Evolutionary conservation across 495 filamentous ascomycete genomes (phyloP).

Genomic region (Penicillium riverlandense): DNA sequence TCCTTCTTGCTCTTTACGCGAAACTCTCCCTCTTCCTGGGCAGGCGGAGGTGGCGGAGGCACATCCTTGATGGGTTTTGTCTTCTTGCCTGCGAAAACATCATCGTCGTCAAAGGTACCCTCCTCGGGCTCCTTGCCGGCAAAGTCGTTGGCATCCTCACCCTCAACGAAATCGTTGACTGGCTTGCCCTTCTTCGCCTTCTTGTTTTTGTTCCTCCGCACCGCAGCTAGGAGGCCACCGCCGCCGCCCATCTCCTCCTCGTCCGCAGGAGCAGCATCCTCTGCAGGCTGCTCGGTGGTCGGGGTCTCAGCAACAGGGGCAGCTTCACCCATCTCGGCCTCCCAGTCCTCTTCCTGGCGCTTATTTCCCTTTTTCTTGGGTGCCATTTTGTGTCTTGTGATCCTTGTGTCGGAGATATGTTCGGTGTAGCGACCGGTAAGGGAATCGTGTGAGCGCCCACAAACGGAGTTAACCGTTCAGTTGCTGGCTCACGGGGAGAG

Average conservation of each 20-base stretch:
- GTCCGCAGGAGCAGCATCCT: conserved; percentile 22
- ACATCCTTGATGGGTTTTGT: conserved; percentile 51
- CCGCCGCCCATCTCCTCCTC: conserved; percentile 48
- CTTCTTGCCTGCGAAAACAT: conserved; percentile 60
- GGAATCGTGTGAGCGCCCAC: conserved; percentile 15
- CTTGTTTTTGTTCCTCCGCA: conserved; percentile 86
- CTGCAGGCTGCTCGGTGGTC: conserved; percentile 37
- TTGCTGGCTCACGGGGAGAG: conserved; percentile 4
- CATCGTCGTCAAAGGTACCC: conserved; percentile 79
- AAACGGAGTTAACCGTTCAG: conserved; percentile 29
- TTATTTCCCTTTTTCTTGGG: conserved; percentile 93
- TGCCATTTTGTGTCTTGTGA: conserved; percentile 49
- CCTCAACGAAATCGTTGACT: conserved; percentile 65
- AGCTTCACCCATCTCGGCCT: conserved; percentile 83
- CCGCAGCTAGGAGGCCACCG: conserved; percentile 73
- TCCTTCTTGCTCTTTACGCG: conserved; percentile 88
- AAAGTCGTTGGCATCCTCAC: conserved; percentile 56
- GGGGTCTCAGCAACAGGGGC: conserved; percentile 45
- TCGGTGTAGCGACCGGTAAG: conserved; percentile 11
- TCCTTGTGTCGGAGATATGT: conserved; percentile 1
- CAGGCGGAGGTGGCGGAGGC: conserved; percentile 31
- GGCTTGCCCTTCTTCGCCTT: conserved; percentile 84
- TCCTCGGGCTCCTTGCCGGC: conserved; percentile 74
- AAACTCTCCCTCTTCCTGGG: conserved; percentile 53
- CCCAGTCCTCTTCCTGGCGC: conserved; percentile 89